Conservation (phyloP, 1,284 basidiomycete species). For the Stygiomarasmius scandens region DNA sequence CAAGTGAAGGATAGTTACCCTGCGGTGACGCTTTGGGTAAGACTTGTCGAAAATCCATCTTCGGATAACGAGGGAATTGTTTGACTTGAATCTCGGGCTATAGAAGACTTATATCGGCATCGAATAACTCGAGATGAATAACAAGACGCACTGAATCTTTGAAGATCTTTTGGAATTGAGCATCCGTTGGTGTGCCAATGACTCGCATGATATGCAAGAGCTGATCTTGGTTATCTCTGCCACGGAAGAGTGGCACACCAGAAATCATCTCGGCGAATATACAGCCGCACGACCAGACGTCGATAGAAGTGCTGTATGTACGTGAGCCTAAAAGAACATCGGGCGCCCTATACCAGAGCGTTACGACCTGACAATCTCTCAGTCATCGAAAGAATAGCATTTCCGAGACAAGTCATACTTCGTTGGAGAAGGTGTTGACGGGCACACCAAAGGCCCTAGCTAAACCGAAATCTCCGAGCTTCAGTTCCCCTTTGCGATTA, state of each 20-base stretch:
- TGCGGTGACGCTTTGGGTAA: conserved; percentile 92
- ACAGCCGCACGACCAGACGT: conserved; percentile 99
- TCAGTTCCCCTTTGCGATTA: conserved; percentile 95
- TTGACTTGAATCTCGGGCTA: conserved; percentile 92
- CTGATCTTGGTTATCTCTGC: conserved; percentile 97
- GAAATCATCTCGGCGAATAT: conserved; percentile 99
- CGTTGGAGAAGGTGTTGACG: conserved; percentile 95
- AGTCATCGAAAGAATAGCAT: background rate
- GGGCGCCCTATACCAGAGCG: conserved; percentile 98
- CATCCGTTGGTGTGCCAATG: conserved; percentile 93
- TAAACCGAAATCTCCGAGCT: conserved; percentile 95
- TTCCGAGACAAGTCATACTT: conserved; percentile 51
- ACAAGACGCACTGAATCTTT: conserved; percentile 79
- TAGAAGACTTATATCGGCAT: background rate
- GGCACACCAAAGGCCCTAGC: conserved; percentile 96
- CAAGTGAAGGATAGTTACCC: conserved; percentile 48
- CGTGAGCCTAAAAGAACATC: conserved; percentile 97
- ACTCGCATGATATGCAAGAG: conserved; percentile 97
- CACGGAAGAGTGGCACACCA: conserved; percentile 95
- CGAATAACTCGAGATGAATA: conserved; percentile 1
- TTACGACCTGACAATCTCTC: conserved; percentile 75
- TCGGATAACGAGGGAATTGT: conserved; percentile 89
- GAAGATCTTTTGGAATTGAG: conserved; percentile 86
- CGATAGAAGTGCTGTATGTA: conserved; percentile 98
- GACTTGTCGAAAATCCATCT: conserved; percentile 87